Percentiles rank a stretch among this genome's conserved stretches.
phyloP scores from a whole-genome alignment of 2,329 filamentous ascomycete species.

The Penicillium psychrosexuale region DNA sequence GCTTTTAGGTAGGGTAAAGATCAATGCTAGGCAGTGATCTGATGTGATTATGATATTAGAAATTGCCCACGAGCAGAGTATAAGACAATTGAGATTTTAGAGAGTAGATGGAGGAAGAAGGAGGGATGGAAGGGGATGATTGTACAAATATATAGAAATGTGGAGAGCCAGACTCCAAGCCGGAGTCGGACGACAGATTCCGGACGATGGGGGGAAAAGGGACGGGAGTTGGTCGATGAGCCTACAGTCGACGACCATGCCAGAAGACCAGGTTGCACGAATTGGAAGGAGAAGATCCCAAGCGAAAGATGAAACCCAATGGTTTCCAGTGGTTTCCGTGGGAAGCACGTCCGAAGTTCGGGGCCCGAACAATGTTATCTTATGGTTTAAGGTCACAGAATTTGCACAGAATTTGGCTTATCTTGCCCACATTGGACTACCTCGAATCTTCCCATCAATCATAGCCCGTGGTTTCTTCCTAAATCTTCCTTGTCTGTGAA shows the following conservation, averaged over 20 bases:
- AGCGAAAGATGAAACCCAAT: slow-evolving; percentile 1
- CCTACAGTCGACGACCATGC: slow-evolving; percentile 2
- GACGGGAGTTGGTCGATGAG: slow-evolving; percentile 9
- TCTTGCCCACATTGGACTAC: slow-evolving; percentile 26
- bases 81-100: background rate
- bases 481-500: slow-evolving; percentile 3
- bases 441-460: slow-evolving; percentile 19
- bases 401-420: slow-evolving; percentile 24
- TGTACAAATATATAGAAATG: slow-evolving; percentile 24
- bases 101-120: slow-evolving; percentile 14
- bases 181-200: slow-evolving; percentile 34
- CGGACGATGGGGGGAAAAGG: slow-evolving; percentile 14
- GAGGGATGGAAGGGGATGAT: slow-evolving; percentile 15
- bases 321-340: slow-evolving; percentile 14
- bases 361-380: slow-evolving; percentile 29
- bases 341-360: slow-evolving; percentile 34
- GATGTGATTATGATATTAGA: background rate
- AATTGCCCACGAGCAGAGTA: slow-evolving; percentile 14
- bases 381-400: slow-evolving; percentile 37
- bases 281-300: slow-evolving; percentile 2
- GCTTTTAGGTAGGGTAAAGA: background rate
- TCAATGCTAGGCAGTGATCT: slow-evolving; percentile 7
- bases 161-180: slow-evolving; percentile 16
- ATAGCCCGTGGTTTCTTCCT: slow-evolving; percentile 4
- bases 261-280: slow-evolving; percentile 14